Base-by-base conservation (phyloP, 1,284 basidiomycete species). In the Sutorius eximius region DNA sequence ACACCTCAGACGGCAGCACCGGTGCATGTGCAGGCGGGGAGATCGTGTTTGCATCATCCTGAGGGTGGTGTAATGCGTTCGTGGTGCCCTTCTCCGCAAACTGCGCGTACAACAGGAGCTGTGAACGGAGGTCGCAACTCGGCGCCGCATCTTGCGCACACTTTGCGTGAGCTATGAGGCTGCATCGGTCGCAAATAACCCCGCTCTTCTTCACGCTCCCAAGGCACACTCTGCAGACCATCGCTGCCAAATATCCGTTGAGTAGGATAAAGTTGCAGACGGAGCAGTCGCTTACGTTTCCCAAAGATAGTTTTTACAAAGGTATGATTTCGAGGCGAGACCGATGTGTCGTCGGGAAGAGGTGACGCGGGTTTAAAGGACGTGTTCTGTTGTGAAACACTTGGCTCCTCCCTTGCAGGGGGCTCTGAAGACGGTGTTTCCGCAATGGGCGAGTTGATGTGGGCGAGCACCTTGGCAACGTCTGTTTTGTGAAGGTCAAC, bases 221-320 rank as follows among this genome's bases (percentile, higher is more conserved):
- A 53, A 86, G 79, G 69, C 95, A 98, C 18, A 97, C 87, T 45
- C 90, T 82, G 74, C 95, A 98, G 12, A 82, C 75, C 73, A 98
- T 89, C 24, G 93, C 94, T 95, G 65, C 2, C 49, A 16, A 59
- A 56, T 55, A 57, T 59, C 53, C 61, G 49, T 55, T 67, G 48
- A 62, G 56, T 46, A 58, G 45, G 34, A 27, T 51, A 32, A 18
- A 20, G 18, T 9, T 5, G 20, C 37, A 13, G 33, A 44, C 49
- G 52, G 46, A 43, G 40, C 13, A 43, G 30, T 45, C 33, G 78
- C 89, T 68, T 69, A 95, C 93, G 82, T 77, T 95, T 95, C 66
- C 88, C 87, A 71, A 97, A 97, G 3, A 89, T 89, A 3, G 92
- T 96, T 75, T 93, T 95, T 44, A 96, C 89, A 67, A 96, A 94